Base-by-base conservation (phyloP, 148 eudicot species). In the Heliamphora exappendiculata region DNA sequence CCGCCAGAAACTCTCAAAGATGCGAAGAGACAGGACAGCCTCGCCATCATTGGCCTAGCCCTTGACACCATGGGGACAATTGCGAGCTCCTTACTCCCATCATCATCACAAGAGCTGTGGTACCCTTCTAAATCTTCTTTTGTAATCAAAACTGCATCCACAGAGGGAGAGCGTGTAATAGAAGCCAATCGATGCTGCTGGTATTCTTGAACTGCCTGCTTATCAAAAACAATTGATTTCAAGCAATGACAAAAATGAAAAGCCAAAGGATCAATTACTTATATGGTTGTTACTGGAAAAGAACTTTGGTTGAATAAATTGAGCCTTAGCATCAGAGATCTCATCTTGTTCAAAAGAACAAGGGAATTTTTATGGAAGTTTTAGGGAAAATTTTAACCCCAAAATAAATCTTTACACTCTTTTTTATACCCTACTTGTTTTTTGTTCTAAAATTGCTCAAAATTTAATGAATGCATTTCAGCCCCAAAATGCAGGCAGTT, bases 181-280 rank as follows among this genome's bases (percentile, higher is more conserved):
- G 67, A 74, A 24, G 79, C 75, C 37, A 67, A 45, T 53, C 85
- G 79, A 22, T 73, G 83, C 72, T 84, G 86, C 76, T 83, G 80
- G 78, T 82, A 91, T 80, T 84, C 90, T 77, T 85, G 81, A 50
- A 91, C 95, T 59, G 90, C 90, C 95, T 91, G 88, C 77, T 66
- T 39, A 57, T 45, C 6, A n/a, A 59, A 19, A 31, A 20, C 42
- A 47, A 36, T 53, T 6, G 3, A 55, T 66, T 13, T 49, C 26
- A 37, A 51, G 47, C 68, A 47, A 20, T 13, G 44, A 31, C 33
- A 63, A 41, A 10, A 17, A 28, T 14, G n/a, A 22, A 4, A 63
- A 65, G 68, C 20, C 69, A 45, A 59, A 7, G 45, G 29, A 60
- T 42, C 7, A 1, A 5, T 19, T 41, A 42, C 29, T 19, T 37